Conservation (phyloP, 345 rosid genomes). For the Trapa incisa region DNA sequence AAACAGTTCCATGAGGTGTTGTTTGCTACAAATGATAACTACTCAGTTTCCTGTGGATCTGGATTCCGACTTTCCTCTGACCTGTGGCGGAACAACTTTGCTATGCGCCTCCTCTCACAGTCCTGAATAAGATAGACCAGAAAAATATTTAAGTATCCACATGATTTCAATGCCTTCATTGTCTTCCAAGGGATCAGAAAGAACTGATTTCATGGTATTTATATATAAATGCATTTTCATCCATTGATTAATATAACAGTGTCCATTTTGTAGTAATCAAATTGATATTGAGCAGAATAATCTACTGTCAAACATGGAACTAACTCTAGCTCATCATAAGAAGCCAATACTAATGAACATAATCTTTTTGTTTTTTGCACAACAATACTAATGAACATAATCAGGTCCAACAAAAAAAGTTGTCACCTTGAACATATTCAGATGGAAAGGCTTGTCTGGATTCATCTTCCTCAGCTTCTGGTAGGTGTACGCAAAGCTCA, state of each 20-base stretch:
- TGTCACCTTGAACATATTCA: constrained; percentile 86
- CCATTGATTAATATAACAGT: not conserved
- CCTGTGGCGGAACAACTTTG: constrained; percentile 80
- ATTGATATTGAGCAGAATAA: not conserved
- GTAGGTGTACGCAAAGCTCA: constrained; percentile 81
- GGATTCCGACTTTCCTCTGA: constrained; percentile 37
- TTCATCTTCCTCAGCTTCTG: constrained; percentile 75
- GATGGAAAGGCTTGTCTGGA: constrained; percentile 64
- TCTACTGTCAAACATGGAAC: no score
- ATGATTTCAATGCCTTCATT: no score
- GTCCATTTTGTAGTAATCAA: not conserved
- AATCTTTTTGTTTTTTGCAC: no score
- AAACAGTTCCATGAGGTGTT: not conserved
- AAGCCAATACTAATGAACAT: no score
- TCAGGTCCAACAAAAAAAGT: no score
- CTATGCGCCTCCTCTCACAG: constrained; percentile 82
- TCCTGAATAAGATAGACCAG: constrained; percentile 34
- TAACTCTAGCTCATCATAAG: no score
- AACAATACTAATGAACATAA: no score
- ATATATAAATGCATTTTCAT: no score
- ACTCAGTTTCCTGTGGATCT: constrained; percentile 6
- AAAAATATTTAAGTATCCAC: not conserved
- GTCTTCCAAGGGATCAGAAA: no score
- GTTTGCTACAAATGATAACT: not conserved
- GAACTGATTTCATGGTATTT: no score